Evolutionary conservation across 1,284 basidiomycete species (phyloP), one percentile per base, ranked within the genome.

Genomic region (Heterobasidion irregulare): DNA sequence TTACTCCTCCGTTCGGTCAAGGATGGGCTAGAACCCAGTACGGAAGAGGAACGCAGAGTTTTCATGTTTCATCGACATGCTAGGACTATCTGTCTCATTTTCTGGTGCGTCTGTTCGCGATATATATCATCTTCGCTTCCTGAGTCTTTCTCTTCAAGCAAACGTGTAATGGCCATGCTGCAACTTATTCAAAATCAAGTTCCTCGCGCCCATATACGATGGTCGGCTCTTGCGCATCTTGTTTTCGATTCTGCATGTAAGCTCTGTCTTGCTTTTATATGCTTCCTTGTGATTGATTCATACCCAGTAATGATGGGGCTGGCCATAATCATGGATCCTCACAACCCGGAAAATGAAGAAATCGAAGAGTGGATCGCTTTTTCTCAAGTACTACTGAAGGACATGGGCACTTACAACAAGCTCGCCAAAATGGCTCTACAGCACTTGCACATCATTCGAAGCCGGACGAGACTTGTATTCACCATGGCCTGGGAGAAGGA

Each of bases 291-390:
- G 26, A 26, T 7, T 41, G 38, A 41, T 12, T 12, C 2, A 41
- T 41, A 1, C 43, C 8, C 50, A 65, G 63, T 65, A 46, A 53
- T 54, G 44, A 53, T 65, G 18, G 57, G 60, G 8, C 52, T 64
- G 32, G 60, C 63, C 19, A 62, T 64, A 16, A 53, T 65, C 19
- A 61, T 62, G 56, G 59, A 64, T n/a, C 44, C 63, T 8, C 48
- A 54, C 15, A 58, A 56, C 46, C 52, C 60, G 13, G 58, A 60
- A 45, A 61, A 59, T 41, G 59, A 62, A 45, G 62, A 65, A 47
- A 46, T 64, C 3, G 61, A 60, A 48, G 62, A 62, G 36, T 65
- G 63, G 63, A 61, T 65, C 19, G 53, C 53, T 15, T 52, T 65
- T 38, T 62, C 63, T 4, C 57, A 56, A 35, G 55, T 55, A 34